Percentiles rank a stretch among this genome's conserved stretches.
phyloP scores from a whole-genome alignment of 768 basidiomycete genomes.

The Grammothele lineata region DNA sequence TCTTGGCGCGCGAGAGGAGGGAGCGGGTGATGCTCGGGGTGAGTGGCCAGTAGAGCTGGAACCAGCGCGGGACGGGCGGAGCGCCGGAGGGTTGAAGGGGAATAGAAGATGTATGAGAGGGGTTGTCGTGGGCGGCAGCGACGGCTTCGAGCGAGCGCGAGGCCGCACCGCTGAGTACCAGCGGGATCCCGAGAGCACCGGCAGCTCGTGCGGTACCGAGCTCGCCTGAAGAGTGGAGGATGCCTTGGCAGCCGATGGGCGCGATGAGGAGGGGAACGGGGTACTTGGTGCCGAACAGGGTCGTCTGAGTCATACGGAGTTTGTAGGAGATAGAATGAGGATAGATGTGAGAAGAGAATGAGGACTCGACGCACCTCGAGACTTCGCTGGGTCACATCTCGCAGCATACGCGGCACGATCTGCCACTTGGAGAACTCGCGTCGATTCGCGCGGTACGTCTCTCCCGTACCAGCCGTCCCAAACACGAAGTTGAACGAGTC shows the following conservation, averaged over 20 bases:
- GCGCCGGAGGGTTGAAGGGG: no score
- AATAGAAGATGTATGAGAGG: no score
- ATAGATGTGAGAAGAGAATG: background rate
- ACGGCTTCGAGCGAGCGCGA: slow-evolving; percentile 72
- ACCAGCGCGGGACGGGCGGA: slow-evolving; percentile 80
- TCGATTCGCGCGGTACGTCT: slow-evolving; percentile 65
- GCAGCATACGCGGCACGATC: slow-evolving; percentile 80
- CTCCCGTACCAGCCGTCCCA: slow-evolving; percentile 69
- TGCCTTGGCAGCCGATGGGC: slow-evolving; percentile 76
- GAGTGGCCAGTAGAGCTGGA: slow-evolving; percentile 78
- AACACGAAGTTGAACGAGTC: slow-evolving; percentile 73
- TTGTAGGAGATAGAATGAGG: background rate
- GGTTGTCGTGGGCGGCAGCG: slow-evolving; percentile 65
- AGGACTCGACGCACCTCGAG: slow-evolving; percentile 46
- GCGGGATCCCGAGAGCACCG: slow-evolving; percentile 56
- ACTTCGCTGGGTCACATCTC: slow-evolving; percentile 50
- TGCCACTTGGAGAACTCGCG: slow-evolving; percentile 61
- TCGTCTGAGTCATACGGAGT: slow-evolving; percentile 41
- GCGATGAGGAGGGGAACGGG: slow-evolving; percentile 61
- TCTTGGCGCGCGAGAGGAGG: slow-evolving; percentile 61
- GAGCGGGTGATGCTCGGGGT: slow-evolving; percentile 58
- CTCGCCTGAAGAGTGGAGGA: slow-evolving; percentile 69
- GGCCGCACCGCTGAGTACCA: slow-evolving; percentile 73
- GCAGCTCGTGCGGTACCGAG: slow-evolving; percentile 66
- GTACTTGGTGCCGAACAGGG: slow-evolving; percentile 64